Percentiles rank a stretch among this genome's conserved stretches.
Conservation (phyloP, 1,139 yeast species). For the Pichia sp. region DNA sequence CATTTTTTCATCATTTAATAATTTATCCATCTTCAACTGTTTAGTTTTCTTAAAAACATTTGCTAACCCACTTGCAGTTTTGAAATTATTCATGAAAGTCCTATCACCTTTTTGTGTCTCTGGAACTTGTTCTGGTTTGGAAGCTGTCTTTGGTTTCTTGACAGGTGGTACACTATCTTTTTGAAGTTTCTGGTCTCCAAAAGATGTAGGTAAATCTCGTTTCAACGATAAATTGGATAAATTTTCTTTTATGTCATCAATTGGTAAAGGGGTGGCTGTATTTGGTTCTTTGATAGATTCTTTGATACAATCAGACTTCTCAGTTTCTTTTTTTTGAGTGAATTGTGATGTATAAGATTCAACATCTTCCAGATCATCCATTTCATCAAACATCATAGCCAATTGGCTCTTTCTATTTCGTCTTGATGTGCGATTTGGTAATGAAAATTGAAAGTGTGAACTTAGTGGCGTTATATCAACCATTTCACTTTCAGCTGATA, state of each 20-base stretch:
- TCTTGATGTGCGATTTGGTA: constrained; percentile 4
- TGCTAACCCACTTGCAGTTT: constrained; percentile 5
- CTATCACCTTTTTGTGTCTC: neutral
- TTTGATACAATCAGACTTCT: neutral
- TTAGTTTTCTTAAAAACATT: constrained; percentile 20
- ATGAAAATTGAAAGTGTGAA: neutral
- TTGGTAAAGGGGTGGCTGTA: neutral
- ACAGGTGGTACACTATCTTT: neutral
- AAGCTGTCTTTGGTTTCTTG: neutral
- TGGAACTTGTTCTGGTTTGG: neutral
- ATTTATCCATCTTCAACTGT: constrained; percentile 15
- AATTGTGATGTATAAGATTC: constrained; percentile 6
- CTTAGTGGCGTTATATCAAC: constrained; percentile 1
- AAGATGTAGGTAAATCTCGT: neutral
- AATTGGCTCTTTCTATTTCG: constrained; percentile 10
- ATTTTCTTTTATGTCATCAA: neutral
- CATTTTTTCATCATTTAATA: constrained; percentile 10
- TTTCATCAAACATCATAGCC: constrained; percentile 10
- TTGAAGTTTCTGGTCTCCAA: neutral
- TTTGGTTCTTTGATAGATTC: neutral
- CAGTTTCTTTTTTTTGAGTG: neutral
- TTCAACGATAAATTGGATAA: neutral
- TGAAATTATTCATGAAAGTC: neutral
- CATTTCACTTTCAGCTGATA: neutral
- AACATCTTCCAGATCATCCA: constrained; percentile 12